Base-by-base conservation (phyloP, 78 protist genomes). In the Bigelowiella natans region DNA sequence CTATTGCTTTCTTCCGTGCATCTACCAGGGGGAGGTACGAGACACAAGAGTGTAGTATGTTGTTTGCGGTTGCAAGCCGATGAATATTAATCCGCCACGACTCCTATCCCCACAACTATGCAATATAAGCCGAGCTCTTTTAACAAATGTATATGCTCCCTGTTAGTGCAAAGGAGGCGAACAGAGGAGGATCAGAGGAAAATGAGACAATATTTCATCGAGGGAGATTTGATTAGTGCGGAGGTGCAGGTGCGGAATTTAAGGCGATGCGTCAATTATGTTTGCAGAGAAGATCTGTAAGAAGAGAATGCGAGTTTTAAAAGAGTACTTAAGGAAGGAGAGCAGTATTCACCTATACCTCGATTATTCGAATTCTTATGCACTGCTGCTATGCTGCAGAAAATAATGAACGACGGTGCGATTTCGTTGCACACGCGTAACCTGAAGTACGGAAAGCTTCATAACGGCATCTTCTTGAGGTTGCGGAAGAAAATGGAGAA, bases 401-500 rank as follows among this genome's bases (percentile, higher is more conserved):
- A 11, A 40, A 37, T 90, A n/a, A 36, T 26, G 18, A 30, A 36
- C 2, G 92, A 90, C 63, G 92, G 92, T 0, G 39, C 92, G 28
- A 40, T 86, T 73, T n/a, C 85, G 2, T 0, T 90, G 28, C 92
- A 90, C 89, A 90, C 92, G 1, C 83, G 92, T 31, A 73, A 63
- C 36, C 88, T 37, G 88, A 84, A 51, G 86, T 90, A 90, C 38
- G 92, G 92, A 11, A 90, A 90, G 89, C 86, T 90, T 26, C 1
- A 2, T 7, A 3, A 1, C 85, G 90, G 85, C 31, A 18, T 11
- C 82, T 11, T 11, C 82, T 11, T 63, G 18, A 28, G 82, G 82
- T 63, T 11, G 11, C 31, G 82, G 31, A 63, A 18, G 18, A 28
- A 18, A 18, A 63, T 28, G 82, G 82, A 18, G 31, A 18, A 11